These are phyloP conservation scores for Tilletia indica DNA, from an alignment of 1,284 basidiomycete species.

Conservation along the genomic window DNA sequence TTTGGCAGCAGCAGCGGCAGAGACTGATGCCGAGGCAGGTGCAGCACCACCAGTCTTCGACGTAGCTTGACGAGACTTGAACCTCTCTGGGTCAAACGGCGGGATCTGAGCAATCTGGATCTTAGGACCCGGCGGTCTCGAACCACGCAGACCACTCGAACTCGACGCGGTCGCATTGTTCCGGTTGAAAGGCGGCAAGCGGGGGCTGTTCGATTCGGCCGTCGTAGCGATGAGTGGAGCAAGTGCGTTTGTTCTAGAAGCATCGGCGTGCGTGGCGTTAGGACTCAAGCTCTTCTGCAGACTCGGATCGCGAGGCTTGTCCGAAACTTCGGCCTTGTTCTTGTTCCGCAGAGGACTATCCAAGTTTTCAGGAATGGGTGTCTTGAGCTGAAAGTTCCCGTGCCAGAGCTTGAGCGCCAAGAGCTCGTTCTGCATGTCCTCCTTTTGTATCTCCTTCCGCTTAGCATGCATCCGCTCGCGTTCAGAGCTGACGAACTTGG, in stretches of 20 bases:
- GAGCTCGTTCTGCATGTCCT: conserved; percentile 66
- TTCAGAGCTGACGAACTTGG: conserved; percentile 50
- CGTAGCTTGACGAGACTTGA: conserved; percentile 37
- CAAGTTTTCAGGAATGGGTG: conserved; percentile 88
- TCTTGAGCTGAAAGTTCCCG: conserved; percentile 90
- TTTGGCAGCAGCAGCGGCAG: not conserved
- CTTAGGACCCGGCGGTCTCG: conserved; percentile 39
- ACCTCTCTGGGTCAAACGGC: conserved; percentile 72
- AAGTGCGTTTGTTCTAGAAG: not conserved
- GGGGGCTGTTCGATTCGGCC: conserved; percentile 5
- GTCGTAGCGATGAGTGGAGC: not conserved
- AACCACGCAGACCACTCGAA: conserved; percentile 25
- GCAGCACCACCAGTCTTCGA: conserved; percentile 21
- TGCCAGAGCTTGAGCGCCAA: conserved; percentile 90
- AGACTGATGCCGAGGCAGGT: conserved; percentile 20
- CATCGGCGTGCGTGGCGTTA: conserved; percentile 30
- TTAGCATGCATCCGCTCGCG: conserved; percentile 38
- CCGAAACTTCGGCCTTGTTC: conserved; percentile 39
- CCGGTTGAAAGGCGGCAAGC: not conserved
- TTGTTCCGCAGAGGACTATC: conserved; percentile 59
- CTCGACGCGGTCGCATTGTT: conserved; percentile 24
- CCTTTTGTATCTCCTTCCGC: conserved; percentile 13
- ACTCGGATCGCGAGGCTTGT: conserved; percentile 45
- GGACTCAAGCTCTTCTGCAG: conserved; percentile 47
- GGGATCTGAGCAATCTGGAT: conserved; percentile 80